These are phyloP conservation scores for Metschnikowia drakensbergensis DNA, from an alignment of 805 yeast genomes.

Conservation along the genomic window DNA sequence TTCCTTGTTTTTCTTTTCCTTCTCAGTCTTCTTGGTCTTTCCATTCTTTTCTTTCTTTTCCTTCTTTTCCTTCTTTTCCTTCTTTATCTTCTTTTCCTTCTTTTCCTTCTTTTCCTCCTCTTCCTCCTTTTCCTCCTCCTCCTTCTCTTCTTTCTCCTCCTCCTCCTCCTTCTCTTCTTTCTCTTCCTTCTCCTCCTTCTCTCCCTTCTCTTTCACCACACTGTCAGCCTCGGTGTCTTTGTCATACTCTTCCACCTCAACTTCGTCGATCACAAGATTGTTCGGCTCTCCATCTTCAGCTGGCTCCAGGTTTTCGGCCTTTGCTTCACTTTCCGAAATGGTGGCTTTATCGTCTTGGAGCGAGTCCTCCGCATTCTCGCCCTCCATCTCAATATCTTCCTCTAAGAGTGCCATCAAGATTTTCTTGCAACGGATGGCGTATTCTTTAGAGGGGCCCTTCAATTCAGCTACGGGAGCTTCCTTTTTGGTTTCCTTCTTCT, in stretches of 20 bases:
- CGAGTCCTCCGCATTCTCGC: constrained; percentile 12
- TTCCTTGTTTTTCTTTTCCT: too few species aligned
- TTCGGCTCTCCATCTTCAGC: neutral
- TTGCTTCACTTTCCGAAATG: neutral
- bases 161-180: constrained; percentile 8
- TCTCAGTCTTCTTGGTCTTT: too few species aligned
- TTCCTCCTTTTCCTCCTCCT: constrained; percentile 10
- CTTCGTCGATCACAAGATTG: constrained; percentile 41
- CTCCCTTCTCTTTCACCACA: constrained; percentile 19
- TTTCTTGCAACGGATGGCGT: constrained; percentile 40
- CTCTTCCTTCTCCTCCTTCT: constrained; percentile 1
- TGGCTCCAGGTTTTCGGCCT: constrained; percentile 3
- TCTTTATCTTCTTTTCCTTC: constrained; percentile 7
- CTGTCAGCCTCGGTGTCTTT: constrained; percentile 25
- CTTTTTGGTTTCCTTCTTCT: constrained; percentile 11
- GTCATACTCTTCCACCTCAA: constrained; percentile 37
- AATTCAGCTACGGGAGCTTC: constrained; percentile 7
- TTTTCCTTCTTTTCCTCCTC: constrained; percentile 5
- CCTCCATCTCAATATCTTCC: constrained; percentile 31
- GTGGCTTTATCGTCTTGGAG: neutral
- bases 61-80: constrained; percentile 9
- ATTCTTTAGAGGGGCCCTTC: constrained; percentile 27
- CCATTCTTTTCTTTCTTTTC: constrained; percentile 5
- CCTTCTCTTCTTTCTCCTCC: constrained; percentile 15
- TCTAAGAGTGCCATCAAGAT: constrained; percentile 34